Conservation (phyloP, 129 eudicot genomes). For the Scalesia atractyloides region DNA sequence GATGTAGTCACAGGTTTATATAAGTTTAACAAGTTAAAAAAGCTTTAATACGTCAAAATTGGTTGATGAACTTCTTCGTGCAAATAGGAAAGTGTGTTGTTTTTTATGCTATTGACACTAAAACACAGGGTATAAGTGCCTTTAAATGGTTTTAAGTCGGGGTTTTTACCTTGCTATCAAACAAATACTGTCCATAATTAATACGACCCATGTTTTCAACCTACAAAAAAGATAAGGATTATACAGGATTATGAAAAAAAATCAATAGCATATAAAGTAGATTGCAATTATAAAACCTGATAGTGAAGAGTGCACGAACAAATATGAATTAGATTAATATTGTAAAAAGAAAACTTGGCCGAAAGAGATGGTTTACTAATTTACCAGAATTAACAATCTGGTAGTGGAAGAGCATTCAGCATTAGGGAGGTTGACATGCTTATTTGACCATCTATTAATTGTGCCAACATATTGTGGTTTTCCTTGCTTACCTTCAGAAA, state of each 20-base stretch:
- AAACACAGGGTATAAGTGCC: conserved; percentile 8
- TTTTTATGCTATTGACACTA: not conserved
- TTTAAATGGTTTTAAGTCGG: conserved; percentile 16
- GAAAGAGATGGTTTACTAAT: conserved; percentile 15
- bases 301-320: not conserved
- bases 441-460: conserved; percentile 74
- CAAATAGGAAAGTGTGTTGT: too few species aligned
- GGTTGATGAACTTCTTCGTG: not conserved
- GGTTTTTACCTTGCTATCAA: conserved; percentile 75
- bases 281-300: not conserved
- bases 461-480: conserved; percentile 64
- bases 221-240: conserved; percentile 35
- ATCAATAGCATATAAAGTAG: conserved; percentile 3
- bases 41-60: not conserved
- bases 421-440: conserved; percentile 54
- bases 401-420: conserved; percentile 51
- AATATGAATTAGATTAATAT: not conserved
- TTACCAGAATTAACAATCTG: conserved; percentile 77
- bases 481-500: conserved; percentile 38
- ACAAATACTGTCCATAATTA: conserved; percentile 71
- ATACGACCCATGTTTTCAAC: conserved; percentile 97
- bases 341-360: not conserved
- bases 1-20: not conserved
- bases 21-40: not conserved
- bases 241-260: not conserved